These are phyloP conservation scores for Coniosporium apollinis DNA, from an alignment of 495 filamentous ascomycete genomes.

Conservation along the genomic window DNA sequence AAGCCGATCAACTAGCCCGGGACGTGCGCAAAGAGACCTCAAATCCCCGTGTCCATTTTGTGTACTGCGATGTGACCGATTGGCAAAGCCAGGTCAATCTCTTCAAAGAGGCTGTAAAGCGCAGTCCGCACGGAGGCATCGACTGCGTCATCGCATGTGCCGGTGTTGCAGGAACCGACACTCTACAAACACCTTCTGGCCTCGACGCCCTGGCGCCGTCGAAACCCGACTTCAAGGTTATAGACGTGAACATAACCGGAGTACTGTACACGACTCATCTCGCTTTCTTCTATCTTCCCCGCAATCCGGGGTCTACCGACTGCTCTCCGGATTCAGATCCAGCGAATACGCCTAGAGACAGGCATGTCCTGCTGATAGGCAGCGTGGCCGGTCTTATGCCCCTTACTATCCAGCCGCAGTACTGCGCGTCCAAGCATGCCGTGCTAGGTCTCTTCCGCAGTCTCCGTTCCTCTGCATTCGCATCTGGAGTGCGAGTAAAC, in stretches of 20 bases:
- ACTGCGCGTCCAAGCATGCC: conserved; percentile 45
- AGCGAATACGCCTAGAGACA: conserved; percentile 19
- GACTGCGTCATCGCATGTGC: conserved; percentile 54
- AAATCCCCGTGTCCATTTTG: conserved; percentile 30
- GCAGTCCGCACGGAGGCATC: conserved; percentile 37
- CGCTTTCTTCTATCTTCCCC: conserved; percentile 39
- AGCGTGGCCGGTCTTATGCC: conserved; percentile 11
- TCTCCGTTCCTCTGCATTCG: conserved; percentile 31
- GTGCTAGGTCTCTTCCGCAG: conserved; percentile 45
- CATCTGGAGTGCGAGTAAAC: conserved; percentile 39
- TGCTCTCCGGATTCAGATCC: conserved; percentile 11
- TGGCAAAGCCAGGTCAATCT: conserved; percentile 44
- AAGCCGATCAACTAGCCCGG: conserved; percentile 13
- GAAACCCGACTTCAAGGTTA: conserved; percentile 33
- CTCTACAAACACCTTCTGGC: conserved; percentile 22
- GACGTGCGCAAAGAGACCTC: conserved; percentile 19
- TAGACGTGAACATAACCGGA: conserved; percentile 45
- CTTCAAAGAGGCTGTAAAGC: conserved; percentile 35
- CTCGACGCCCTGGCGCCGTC: conserved; percentile 29
- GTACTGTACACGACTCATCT: conserved; percentile 48
- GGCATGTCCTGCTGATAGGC: conserved; percentile 36
- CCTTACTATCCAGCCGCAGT: conserved; percentile 32
- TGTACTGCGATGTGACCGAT: conserved; percentile 38
- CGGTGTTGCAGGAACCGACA: conserved; percentile 33
- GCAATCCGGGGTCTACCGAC: conserved; percentile 18